These are phyloP conservation scores for Talaromyces piceae DNA, from an alignment of 2,329 filamentous ascomycete genomes.

Conservation along the genomic window DNA sequence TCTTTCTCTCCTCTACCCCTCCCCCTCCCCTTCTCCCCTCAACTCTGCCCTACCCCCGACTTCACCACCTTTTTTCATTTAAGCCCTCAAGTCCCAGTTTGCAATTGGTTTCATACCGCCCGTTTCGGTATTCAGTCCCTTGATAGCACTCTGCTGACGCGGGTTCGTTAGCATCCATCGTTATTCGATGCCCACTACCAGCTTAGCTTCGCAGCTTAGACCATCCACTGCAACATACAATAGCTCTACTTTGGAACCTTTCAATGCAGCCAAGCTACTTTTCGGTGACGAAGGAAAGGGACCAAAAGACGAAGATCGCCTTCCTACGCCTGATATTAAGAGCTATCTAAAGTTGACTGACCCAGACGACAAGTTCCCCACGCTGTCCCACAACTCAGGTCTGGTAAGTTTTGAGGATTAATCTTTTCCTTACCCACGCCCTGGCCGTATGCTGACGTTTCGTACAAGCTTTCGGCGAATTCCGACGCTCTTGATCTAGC, in stretches of 20 bases:
- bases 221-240: constrained; percentile 23
- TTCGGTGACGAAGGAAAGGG: constrained; percentile 70
- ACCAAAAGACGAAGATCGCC: constrained; percentile 40
- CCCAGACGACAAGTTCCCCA: constrained; percentile 79
- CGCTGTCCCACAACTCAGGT: constrained; percentile 44
- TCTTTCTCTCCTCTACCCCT: background rate
- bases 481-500: constrained; percentile 76
- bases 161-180: constrained; percentile 62
- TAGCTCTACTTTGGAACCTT: constrained; percentile 60
- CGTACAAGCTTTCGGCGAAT: constrained; percentile 64
- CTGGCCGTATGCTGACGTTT: constrained; percentile 15
- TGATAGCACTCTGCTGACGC: background rate
- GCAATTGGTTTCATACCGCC: background rate
- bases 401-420: constrained; percentile 43
- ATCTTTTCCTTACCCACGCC: background rate
- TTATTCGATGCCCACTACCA: constrained; percentile 82
- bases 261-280: constrained; percentile 77
- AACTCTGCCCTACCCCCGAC: too few relatives aligned
- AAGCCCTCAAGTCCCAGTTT: background rate
- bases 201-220: constrained; percentile 25
- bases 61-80: too few relatives aligned
- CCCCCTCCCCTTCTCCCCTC: too few relatives aligned
- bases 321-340: constrained; percentile 58
- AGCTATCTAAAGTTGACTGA: constrained; percentile 64
- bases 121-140: background rate